phyloP scores from a whole-genome alignment of 768 basidiomycete species.

The Daedaleopsis sinensis region DNA sequence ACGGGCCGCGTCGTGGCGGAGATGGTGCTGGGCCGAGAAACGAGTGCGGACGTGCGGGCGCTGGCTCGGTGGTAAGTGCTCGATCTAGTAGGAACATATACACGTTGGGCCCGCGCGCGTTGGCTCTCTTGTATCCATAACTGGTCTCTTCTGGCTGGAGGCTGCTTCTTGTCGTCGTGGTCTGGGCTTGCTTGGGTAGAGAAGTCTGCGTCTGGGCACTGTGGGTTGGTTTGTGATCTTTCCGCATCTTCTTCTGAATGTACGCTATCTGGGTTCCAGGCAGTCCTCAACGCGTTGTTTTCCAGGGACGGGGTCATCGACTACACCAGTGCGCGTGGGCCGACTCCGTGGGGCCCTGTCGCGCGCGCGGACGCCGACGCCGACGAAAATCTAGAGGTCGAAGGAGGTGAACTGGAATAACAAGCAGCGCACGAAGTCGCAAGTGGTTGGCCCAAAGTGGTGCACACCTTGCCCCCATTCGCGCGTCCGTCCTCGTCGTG shows the following conservation, averaged over 20 bases:
- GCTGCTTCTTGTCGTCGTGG: background rate
- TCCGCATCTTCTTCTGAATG: background rate
- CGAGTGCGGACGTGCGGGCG: conserved; percentile 32
- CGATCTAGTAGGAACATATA: conserved; percentile 2
- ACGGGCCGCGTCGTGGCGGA: conserved; percentile 35
- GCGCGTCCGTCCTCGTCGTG: background rate
- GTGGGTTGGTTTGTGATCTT: background rate
- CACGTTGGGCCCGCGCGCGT: background rate
- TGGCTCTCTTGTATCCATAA: background rate
- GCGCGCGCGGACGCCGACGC: background rate
- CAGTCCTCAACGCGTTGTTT: conserved; percentile 2
- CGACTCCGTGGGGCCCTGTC: background rate
- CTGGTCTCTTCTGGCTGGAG: background rate
- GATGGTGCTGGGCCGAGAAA: conserved; percentile 30
- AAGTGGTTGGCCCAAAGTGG: too few species aligned
- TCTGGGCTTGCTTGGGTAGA: background rate
- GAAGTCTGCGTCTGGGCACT: background rate
- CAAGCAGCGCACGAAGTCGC: too few species aligned
- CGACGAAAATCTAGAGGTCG: background rate
- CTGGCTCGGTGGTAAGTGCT: conserved; percentile 30
- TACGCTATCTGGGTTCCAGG: background rate
- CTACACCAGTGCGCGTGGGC: conserved; percentile 3
- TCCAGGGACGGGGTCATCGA: conserved; percentile 20
- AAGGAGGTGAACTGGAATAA: background rate
- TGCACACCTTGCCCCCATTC: background rate